A percentile compares a stretch with the other conserved stretches of the same genome.
These are phyloP conservation scores for Triticum turgidum DNA, from an alignment of 176 grass and related monocot species.

Conservation along the genomic window DNA sequence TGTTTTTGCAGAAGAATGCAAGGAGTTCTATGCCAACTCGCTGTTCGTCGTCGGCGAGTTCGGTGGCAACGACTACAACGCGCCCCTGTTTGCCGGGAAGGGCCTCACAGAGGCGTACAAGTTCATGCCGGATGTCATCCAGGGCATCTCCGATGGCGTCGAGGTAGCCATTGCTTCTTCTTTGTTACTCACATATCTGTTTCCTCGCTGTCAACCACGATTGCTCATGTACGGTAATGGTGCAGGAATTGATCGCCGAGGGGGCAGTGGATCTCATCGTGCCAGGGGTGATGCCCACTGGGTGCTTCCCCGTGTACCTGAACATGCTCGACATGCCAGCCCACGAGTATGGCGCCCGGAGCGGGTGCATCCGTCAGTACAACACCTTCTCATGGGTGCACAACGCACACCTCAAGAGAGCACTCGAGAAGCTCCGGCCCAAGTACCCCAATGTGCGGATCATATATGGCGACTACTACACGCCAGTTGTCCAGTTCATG, in stretches of 20 bases:
- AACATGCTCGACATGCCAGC: constrained; percentile 46
- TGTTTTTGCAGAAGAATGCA: constrained; percentile 49
- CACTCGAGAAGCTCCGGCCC: constrained; percentile 56
- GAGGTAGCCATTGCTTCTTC: constrained; percentile 45
- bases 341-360: constrained; percentile 44
- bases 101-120: constrained; percentile 56
- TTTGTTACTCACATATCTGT: neutral
- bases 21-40: constrained; percentile 59
- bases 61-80: constrained; percentile 88
- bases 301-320: constrained; percentile 82
- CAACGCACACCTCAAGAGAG: constrained; percentile 58
- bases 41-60: constrained; percentile 85
- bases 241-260: constrained; percentile 82
- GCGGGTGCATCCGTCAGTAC: constrained; percentile 64
- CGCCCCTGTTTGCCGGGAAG: constrained; percentile 59
- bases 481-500: constrained; percentile 74
- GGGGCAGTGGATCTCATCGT: constrained; percentile 89
- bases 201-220: neutral
- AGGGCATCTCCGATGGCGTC: constrained; percentile 61
- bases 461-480: constrained; percentile 86
- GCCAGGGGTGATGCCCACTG: constrained; percentile 78
- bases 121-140: constrained; percentile 77
- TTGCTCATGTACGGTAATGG: neutral
- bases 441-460: constrained; percentile 69
- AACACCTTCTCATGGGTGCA: constrained; percentile 81